Percentiles rank a stretch among this genome's conserved stretches.
These are phyloP conservation scores for Ceratobasidium sp. DNA, from an alignment of 1,284 basidiomycete genomes.

Conservation along the genomic window DNA sequence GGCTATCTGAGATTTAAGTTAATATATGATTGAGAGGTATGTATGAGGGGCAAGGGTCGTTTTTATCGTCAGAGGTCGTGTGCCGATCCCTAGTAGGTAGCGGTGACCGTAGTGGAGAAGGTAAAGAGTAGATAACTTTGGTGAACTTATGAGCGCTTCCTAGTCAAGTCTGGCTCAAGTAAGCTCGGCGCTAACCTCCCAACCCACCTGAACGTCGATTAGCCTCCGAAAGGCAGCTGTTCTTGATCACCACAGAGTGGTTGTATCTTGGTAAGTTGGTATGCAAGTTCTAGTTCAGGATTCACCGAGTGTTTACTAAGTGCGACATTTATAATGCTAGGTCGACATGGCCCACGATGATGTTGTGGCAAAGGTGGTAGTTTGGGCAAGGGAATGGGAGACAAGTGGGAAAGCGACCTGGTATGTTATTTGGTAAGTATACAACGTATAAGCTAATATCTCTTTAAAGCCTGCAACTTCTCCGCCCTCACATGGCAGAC, in stretches of 20 bases:
- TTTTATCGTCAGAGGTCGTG: not conserved
- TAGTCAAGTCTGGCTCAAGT: not conserved
- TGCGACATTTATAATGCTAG: not conserved
- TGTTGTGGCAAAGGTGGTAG: constrained; percentile 40
- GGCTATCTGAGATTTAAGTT: not conserved
- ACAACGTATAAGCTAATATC: not conserved
- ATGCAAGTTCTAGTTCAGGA: not conserved
- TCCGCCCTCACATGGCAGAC: constrained; percentile 13
- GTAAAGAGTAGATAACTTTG: not conserved
- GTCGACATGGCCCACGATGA: constrained; percentile 37
- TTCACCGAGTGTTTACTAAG: not conserved
- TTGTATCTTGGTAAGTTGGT: not conserved
- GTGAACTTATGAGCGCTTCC: constrained; percentile 11
- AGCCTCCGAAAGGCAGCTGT: not conserved
- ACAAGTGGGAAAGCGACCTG: constrained; percentile 40
- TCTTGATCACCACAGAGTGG: constrained; percentile 18
- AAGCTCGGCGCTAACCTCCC: constrained; percentile 10
- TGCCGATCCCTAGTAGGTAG: not conserved
- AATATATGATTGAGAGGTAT: not conserved
- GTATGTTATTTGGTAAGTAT: not conserved
- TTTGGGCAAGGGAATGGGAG: constrained; percentile 35
- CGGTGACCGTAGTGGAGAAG: not conserved
- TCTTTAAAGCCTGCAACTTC: constrained; percentile 10
- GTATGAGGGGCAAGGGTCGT: too few relatives aligned
- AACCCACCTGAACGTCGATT: constrained; percentile 24